Percentiles rank a stretch among this genome's conserved stretches.
phyloP scores from a whole-genome alignment of 1,284 basidiomycete species.

The Pulveroboletus sp. region DNA sequence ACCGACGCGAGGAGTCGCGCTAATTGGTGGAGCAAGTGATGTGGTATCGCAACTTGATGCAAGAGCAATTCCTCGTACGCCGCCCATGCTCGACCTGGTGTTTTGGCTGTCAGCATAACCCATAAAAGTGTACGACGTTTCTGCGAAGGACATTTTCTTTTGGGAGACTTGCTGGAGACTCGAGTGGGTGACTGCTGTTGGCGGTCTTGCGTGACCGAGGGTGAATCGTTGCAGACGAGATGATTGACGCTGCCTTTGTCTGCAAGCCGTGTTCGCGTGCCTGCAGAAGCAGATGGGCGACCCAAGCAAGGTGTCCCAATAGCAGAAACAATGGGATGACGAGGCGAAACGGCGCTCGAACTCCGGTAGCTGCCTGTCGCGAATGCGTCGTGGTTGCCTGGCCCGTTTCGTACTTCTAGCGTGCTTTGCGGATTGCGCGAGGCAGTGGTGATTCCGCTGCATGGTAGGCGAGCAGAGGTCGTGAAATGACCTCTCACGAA shows the following conservation, averaged over 20 bases:
- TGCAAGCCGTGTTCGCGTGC: background rate
- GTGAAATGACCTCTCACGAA: slow-evolving; percentile 9
- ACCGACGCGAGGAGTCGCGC: slow-evolving; percentile 53
- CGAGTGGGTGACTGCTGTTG: background rate
- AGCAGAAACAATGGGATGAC: background rate
- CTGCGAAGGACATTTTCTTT: slow-evolving; percentile 24
- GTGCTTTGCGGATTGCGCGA: background rate
- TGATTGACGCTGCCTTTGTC: slow-evolving; percentile 7
- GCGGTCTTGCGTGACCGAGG: slow-evolving; percentile 7
- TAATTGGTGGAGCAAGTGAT: slow-evolving; percentile 58
- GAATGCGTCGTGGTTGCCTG: background rate
- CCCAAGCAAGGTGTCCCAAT: background rate
- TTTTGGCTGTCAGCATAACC: slow-evolving; percentile 41
- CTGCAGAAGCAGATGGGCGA: background rate
- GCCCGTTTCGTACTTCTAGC: slow-evolving; percentile 1
- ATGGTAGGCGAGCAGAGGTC: background rate
- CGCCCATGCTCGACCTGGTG: slow-evolving; percentile 55
- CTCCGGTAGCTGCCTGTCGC: background rate
- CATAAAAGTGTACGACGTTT: slow-evolving; percentile 30
- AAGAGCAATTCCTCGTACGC: slow-evolving; percentile 52
- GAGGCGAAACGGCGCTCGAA: background rate
- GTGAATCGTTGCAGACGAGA: slow-evolving; percentile 6
- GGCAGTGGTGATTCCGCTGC: slow-evolving; percentile 7
- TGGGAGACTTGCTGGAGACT: background rate
- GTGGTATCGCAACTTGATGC: slow-evolving; percentile 42